A percentile compares a stretch with the other conserved stretches of the same genome.
Conservation (phyloP, 2,329 filamentous ascomycete species). For the Xylariaceae sp. region DNA sequence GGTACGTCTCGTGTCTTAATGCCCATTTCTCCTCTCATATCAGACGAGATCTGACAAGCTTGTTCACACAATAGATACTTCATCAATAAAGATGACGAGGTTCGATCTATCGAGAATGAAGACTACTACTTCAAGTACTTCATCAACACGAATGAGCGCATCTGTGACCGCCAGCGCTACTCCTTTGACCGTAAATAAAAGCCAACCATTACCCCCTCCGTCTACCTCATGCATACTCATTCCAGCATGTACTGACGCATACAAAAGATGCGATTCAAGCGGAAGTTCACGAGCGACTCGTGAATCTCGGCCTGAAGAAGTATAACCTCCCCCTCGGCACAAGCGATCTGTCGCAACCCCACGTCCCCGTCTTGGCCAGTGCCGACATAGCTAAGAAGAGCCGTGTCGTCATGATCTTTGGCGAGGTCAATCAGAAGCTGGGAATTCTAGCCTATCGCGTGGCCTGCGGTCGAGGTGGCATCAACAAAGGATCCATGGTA, state of each 20-base stretch:
- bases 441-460: conserved; percentile 69
- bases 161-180: conserved; percentile 71
- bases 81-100: conserved; percentile 67
- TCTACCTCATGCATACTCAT: background rate
- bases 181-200: conserved; percentile 61
- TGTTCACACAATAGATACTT: conserved; percentile 57
- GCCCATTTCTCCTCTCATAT: background rate
- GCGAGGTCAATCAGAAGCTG: conserved; percentile 65
- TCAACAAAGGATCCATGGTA: conserved; percentile 66
- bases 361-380: conserved; percentile 63
- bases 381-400: conserved; percentile 49
- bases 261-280: conserved; percentile 54
- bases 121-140: conserved; percentile 70
- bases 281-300: conserved; percentile 58
- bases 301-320: conserved; percentile 1
- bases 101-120: conserved; percentile 64
- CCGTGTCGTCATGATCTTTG: conserved; percentile 69
- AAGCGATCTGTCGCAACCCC: conserved; percentile 41
- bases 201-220: background rate
- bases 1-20: conserved; percentile 45
- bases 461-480: conserved; percentile 56
- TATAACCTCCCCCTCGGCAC: conserved; percentile 30
- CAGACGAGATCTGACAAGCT: background rate
- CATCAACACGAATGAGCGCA: conserved; percentile 65
- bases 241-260: background rate